A percentile compares a stretch with the other conserved stretches of the same genome.
These are phyloP conservation scores for Cadophora gregata DNA, from an alignment of 2,329 filamentous ascomycete genomes.

Conservation along the genomic window DNA sequence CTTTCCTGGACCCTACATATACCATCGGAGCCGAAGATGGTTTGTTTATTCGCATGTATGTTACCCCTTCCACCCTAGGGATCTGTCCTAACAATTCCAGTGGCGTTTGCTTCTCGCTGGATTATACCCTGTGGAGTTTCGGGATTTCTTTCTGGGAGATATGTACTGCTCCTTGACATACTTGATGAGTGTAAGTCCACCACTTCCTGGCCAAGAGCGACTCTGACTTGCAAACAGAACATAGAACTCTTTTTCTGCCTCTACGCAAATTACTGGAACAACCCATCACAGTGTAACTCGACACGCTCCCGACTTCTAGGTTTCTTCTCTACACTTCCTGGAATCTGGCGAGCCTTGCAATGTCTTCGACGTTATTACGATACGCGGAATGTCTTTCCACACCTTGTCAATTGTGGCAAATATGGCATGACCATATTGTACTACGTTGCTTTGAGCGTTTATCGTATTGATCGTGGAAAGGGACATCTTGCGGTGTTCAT, in stretches of 20 bases:
- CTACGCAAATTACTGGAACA: constrained; percentile 78
- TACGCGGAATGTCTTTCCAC: constrained; percentile 86
- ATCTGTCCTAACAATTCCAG: constrained; percentile 52
- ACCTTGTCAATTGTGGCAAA: constrained; percentile 91
- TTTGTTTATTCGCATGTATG: constrained; percentile 86
- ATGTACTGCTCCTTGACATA: constrained; percentile 98
- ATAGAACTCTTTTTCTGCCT: constrained; percentile 94
- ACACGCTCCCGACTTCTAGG: constrained; percentile 82
- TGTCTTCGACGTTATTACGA: constrained; percentile 90
- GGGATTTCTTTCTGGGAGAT: constrained; percentile 96
- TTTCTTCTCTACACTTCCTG: constrained; percentile 82
- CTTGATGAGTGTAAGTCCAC: constrained; percentile 73
- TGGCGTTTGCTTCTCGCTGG: constrained; percentile 87
- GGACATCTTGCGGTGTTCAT: constrained; percentile 75
- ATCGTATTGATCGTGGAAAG: constrained; percentile 71
- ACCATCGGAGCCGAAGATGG: constrained; percentile 81
- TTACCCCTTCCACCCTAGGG: constrained; percentile 30
- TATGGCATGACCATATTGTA: constrained; percentile 85
- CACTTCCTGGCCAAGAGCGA: neutral
- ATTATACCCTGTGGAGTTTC: constrained; percentile 91
- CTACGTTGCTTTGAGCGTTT: constrained; percentile 80
- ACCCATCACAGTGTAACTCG: constrained; percentile 82
- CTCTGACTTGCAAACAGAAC: constrained; percentile 61
- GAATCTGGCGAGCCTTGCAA: constrained; percentile 89
- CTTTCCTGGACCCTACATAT: constrained; percentile 75